Conservation (phyloP, 2,329 filamentous ascomycete species). For the Rugonectria rugulosa region DNA sequence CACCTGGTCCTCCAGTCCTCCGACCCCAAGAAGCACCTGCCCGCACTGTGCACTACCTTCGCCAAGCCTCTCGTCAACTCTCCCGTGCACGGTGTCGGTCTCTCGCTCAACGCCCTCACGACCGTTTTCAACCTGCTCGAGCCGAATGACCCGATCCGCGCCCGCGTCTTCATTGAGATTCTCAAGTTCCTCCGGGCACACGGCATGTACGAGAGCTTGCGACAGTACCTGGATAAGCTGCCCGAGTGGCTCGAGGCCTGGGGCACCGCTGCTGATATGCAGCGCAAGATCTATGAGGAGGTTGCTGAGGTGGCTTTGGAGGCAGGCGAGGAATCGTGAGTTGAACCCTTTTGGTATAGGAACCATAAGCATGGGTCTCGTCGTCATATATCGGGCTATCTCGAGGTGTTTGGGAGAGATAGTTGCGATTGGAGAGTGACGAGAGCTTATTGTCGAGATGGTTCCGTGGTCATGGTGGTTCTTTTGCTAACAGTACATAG, state of each 20-base stretch:
- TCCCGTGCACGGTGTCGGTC: conserved; percentile 80
- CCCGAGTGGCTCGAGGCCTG: conserved; percentile 84
- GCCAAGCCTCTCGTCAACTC: conserved; percentile 86
- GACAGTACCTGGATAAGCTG: conserved; percentile 83
- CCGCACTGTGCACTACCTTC: conserved; percentile 88
- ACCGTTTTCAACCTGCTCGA: conserved; percentile 96
- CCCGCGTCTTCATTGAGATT: conserved; percentile 89
- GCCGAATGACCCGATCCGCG: conserved; percentile 78
- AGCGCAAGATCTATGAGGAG: conserved; percentile 84
- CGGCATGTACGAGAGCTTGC: conserved; percentile 82
- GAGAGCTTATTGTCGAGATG: not conserved
- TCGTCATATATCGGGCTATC: not conserved
- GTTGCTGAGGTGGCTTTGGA: conserved; percentile 83
- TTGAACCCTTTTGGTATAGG: conserved; percentile 31
- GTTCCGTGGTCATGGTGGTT: not conserved
- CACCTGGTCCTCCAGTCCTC: conserved; percentile 89
- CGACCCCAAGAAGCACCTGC: conserved; percentile 85
- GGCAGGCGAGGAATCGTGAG: conserved; percentile 78
- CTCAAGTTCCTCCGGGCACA: conserved; percentile 80
- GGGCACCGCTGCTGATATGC: conserved; percentile 82
- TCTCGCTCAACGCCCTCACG: conserved; percentile 89
- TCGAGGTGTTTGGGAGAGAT: not conserved
- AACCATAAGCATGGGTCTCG: not conserved
- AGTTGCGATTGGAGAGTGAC: not conserved
- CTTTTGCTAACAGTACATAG: conserved; percentile 44